phyloP scores from a whole-genome alignment of 495 filamentous ascomycete genomes.

The Rostrohypoxylon terebratum region DNA sequence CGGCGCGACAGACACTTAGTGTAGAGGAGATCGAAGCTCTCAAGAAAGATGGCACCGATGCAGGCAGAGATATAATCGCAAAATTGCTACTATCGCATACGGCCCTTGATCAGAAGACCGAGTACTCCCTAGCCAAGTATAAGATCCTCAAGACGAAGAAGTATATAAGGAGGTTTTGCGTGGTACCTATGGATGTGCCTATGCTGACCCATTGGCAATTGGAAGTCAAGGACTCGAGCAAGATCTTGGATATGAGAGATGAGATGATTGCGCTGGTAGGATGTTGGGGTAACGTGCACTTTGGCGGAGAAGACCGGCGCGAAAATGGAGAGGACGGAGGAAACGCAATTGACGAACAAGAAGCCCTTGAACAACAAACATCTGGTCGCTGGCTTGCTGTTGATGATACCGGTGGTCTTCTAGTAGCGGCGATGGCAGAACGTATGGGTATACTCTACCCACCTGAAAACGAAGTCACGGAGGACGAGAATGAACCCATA shows the following conservation, averaged over 20 bases:
- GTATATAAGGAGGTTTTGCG: conserved; percentile 86
- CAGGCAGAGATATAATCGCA: conserved; percentile 87
- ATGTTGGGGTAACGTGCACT: conserved; percentile 66
- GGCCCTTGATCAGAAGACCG: conserved; percentile 91
- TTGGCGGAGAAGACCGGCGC: conserved; percentile 54
- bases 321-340: conserved; percentile 47
- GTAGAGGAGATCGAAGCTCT: conserved; percentile 90
- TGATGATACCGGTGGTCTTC: conserved; percentile 88
- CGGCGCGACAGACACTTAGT: conserved; percentile 82
- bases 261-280: conserved; percentile 79
- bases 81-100: conserved; percentile 87
- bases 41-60: conserved; percentile 79
- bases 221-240: conserved; percentile 77
- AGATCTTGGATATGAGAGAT: conserved; percentile 88
- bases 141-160: conserved; percentile 93
- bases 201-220: conserved; percentile 78
- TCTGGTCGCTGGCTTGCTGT: conserved; percentile 79
- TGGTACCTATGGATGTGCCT: conserved; percentile 83
- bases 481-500: conserved; percentile 48
- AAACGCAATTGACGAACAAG: conserved; percentile 1
- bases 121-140: conserved; percentile 94
- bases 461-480: conserved; percentile 52
- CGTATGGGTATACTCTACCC: conserved; percentile 84
- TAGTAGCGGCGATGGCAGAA: conserved; percentile 91
- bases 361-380: conserved; percentile 26